Conservation (phyloP, 75 land plant genomes). For the Cupressus sempervirens region DNA sequence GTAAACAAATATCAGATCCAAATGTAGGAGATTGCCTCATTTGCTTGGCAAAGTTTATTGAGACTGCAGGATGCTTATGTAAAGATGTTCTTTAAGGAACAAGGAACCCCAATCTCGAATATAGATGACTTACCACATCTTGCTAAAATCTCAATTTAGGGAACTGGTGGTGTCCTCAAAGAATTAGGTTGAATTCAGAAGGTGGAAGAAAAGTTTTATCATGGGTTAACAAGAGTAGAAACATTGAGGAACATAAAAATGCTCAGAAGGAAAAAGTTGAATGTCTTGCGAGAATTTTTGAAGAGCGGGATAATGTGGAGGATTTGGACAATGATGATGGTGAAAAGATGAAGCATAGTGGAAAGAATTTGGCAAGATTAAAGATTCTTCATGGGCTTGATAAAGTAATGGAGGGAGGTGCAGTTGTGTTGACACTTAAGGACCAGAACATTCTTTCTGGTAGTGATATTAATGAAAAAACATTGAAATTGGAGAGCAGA, state of each 20-base stretch:
- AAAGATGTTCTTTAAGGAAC: no score
- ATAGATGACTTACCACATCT: no score
- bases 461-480: constrained; percentile 90
- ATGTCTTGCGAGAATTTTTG: constrained; percentile 56
- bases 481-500: constrained; percentile 89
- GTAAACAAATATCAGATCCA: no score
- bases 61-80: no score
- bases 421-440: constrained; percentile 94
- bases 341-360: constrained; percentile 13
- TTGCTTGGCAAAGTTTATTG: no score
- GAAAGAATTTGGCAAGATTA: constrained; percentile 75
- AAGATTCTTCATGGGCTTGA: constrained; percentile 98
- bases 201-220: constrained; percentile 60
- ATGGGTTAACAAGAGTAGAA: no score
- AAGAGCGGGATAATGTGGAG: constrained; percentile 67
- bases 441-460: constrained; percentile 79
- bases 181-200: constrained; percentile 41
- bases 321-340: constrained; percentile 62
- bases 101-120: no score
- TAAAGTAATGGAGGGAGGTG: constrained; percentile 94
- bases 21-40: no score
- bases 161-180: no score
- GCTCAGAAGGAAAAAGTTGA: constrained; percentile 68
- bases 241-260: constrained; percentile 66
- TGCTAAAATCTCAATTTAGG: no score